phyloP scores from a whole-genome alignment of 1,284 basidiomycete species.

The Pseudozyma sp. region DNA sequence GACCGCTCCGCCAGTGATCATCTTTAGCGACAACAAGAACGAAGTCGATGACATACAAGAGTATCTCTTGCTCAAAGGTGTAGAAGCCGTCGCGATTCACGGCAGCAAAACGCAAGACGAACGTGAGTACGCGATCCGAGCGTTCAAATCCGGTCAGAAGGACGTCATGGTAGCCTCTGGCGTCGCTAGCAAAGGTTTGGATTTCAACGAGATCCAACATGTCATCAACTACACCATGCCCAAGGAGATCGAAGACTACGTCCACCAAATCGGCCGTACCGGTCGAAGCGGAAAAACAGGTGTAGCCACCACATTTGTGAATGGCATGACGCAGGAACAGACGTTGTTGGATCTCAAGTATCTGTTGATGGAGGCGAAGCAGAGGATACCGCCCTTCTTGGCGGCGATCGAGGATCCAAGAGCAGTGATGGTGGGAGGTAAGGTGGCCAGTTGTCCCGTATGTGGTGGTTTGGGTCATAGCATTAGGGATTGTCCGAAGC shows the following conservation, averaged over 20 bases:
- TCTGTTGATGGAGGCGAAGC: conserved; percentile 94
- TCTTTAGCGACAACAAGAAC: conserved; percentile 99
- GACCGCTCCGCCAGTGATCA: conserved; percentile 96
- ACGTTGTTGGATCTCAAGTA: conserved; percentile 97
- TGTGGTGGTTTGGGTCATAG: conserved; percentile 98
- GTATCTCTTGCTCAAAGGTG: conserved; percentile 93
- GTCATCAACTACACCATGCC: conserved; percentile 99
- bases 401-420: conserved; percentile 87
- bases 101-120: conserved; percentile 98
- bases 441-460: conserved; percentile 87
- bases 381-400: conserved; percentile 97
- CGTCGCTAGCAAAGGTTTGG: conserved; percentile 96
- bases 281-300: conserved; percentile 97
- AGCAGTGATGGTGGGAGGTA: conserved; percentile 78
- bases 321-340: conserved; percentile 95
- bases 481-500: conserved; percentile 92
- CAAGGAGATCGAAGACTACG: conserved; percentile 83
- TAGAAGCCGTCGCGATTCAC: conserved; percentile 98
- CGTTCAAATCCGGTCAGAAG: conserved; percentile 95
- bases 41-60: conserved; percentile 99
- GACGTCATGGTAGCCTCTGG: conserved; percentile 99
- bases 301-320: conserved; percentile 99
- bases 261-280: conserved; percentile 97
- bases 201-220: conserved; percentile 98
- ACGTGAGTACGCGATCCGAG: conserved; percentile 96